Evolutionary conservation across 2,329 filamentous ascomycete species (phyloP), one percentile per base, ranked within the genome.

Genomic region (Pseudogymnoascus sp.): DNA sequence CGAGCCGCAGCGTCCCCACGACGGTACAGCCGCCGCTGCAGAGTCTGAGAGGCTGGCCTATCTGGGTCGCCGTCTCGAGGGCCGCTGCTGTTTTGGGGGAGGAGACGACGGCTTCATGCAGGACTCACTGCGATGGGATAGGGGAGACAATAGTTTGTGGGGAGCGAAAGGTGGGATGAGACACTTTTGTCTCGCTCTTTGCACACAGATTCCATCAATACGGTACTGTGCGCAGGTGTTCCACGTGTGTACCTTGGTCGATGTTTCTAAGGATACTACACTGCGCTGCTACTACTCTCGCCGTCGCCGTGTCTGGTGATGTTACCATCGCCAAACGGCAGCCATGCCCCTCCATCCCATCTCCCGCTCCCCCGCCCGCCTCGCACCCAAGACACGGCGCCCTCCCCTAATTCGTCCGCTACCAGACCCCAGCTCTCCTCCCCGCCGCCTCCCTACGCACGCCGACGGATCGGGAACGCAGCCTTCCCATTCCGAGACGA

Each of bases 361-460:
- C 43, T 11, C 45, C 23, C 43, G n/a, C 5, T 52, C 45, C 18
- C 25, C 45, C 8, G 45, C 25, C 9, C 43, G 18, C 8, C 45
- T n/a, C 25, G 25, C 45, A 31, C 4, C 25, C n/a, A 52, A 31
- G 45, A 23, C 45, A 33, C 45, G 25, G 45, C 16, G 7, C 14
- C 5, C 3, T 4, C 14, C n/a, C 12, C 45, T 18, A 25, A 52
- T 52, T 52, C 45, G 45, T 52, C 25, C 25, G 25, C 45, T 52
- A n/a, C 31, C 45, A 31, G 4, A 16, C n/a, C 12, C 45, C 25
- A 12, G 45, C 45, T 12, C 25, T 33, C 25, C 45, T 33, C 25
- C 45, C 45, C 45, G 45, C 25, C 45, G 45, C 45, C 45, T 31
- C 25, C n/a, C n/a, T n/a, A 52, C 31, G 45, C 45, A 52, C 45